Percentiles rank a stretch among this genome's conserved stretches.
phyloP scores from a whole-genome alignment of 495 filamentous ascomycete genomes.

The Emericellopsis terricola region DNA sequence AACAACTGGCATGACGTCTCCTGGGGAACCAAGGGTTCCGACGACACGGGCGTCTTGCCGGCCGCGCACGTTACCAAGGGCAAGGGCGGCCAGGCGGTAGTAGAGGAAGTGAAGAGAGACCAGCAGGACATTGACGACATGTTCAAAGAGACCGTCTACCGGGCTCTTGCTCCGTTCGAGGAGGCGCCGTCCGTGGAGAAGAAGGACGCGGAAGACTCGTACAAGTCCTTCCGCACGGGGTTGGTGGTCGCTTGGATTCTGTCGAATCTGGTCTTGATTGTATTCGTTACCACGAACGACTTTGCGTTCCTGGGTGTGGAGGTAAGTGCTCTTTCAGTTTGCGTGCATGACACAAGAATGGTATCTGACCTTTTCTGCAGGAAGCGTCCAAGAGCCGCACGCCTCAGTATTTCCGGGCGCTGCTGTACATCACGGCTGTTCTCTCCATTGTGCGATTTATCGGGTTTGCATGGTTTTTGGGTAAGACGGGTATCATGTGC shows the following conservation, averaged over 20 bases:
- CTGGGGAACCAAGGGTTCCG: conserved; percentile 71
- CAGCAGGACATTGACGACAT: background rate
- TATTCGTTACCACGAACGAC: background rate
- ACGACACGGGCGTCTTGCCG: background rate
- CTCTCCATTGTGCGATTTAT: background rate
- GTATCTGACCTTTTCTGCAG: background rate
- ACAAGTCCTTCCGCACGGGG: background rate
- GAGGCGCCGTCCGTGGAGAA: background rate
- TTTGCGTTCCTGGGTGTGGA: background rate
- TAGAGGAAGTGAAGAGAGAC: background rate
- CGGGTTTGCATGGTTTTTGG: background rate
- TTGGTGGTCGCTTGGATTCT: background rate
- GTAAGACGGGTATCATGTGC: background rate
- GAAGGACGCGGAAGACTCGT: background rate
- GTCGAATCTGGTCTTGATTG: background rate
- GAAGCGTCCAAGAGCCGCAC: background rate
- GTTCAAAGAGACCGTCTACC: background rate
- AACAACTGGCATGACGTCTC: conserved; percentile 93
- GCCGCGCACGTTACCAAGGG: background rate
- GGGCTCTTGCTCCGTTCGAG: background rate
- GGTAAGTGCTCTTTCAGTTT: background rate
- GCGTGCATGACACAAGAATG: background rate
- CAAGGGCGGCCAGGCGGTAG: background rate
- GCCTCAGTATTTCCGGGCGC: background rate
- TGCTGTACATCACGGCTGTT: background rate